phyloP scores from a whole-genome alignment of 164 flowering plant species.

The Sedum album region DNA sequence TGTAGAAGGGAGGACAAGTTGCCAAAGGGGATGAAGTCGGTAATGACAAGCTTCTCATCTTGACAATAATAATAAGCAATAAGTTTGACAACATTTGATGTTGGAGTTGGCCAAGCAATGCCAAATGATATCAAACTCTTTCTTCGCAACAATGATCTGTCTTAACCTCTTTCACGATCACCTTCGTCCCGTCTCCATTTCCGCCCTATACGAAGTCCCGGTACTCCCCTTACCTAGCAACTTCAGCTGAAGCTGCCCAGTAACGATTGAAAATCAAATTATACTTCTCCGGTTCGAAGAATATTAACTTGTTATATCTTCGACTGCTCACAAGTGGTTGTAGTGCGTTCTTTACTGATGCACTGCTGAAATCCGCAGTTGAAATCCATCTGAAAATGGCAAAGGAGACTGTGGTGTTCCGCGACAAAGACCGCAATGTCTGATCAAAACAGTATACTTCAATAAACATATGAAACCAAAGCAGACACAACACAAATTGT shows the following conservation, averaged over 20 bases:
- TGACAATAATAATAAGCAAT: slow-evolving; percentile 86
- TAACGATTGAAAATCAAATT: slow-evolving; percentile 85
- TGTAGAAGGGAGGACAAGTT: slow-evolving; percentile 89
- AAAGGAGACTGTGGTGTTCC: not conserved
- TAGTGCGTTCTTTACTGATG: slow-evolving; percentile 73
- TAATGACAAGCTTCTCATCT: slow-evolving; percentile 91
- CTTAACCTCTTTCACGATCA: slow-evolving; percentile 90
- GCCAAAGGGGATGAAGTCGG: slow-evolving; percentile 71
- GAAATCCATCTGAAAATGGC: not conserved
- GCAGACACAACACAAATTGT: not conserved
- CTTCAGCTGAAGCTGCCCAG: slow-evolving; percentile 96
- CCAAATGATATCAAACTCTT: slow-evolving; percentile 84
- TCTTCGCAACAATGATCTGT: slow-evolving; percentile 62
- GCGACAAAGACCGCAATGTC: not conserved
- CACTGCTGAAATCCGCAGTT: slow-evolving; percentile 14
- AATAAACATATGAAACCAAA: not conserved
- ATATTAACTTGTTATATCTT: slow-evolving; percentile 67
- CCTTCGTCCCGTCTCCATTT: slow-evolving; percentile 92
- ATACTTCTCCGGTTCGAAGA: slow-evolving; percentile 54
- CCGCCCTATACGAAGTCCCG: slow-evolving; percentile 94
- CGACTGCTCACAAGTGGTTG: slow-evolving; percentile 22
- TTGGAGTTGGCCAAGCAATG: slow-evolving; percentile 54
- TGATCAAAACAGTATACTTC: not conserved
- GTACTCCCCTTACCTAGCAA: slow-evolving; percentile 91
- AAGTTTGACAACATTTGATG: slow-evolving; percentile 72